Evolutionary conservation across 2,329 filamentous ascomycete genomes (phyloP).

Genomic region (Achaetomium macrosporum): DNA sequence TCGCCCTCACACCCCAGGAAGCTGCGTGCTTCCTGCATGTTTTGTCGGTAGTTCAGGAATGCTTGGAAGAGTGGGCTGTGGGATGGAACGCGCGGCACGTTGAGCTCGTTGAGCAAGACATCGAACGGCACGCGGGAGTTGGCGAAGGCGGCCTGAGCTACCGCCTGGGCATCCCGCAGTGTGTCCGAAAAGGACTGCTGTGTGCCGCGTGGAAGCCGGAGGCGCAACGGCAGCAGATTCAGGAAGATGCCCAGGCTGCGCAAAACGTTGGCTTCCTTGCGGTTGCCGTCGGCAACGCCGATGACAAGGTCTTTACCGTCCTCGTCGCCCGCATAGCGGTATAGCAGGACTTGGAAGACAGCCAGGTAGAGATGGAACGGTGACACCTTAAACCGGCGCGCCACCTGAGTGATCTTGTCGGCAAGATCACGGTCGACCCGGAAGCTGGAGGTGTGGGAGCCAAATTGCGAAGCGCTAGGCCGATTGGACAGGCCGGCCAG

Average conservation of each 20-base stretch:
- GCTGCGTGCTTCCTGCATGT: conserved; percentile 17
- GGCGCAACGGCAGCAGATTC: conserved; percentile 35
- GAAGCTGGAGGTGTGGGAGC: neutral
- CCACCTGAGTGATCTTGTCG: conserved; percentile 24
- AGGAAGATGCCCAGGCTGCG: conserved; percentile 34
- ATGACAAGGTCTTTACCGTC: conserved; percentile 32
- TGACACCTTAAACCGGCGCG: conserved; percentile 21
- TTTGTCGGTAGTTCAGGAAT: conserved; percentile 30
- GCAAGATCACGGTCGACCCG: neutral
- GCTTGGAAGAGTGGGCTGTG: conserved; percentile 45
- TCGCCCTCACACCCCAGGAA: conserved; percentile 21
- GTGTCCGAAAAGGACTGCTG: conserved; percentile 29
- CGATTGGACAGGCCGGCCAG: conserved; percentile 27
- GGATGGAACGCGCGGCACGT: conserved; percentile 33
- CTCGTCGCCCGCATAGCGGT: conserved; percentile 21
- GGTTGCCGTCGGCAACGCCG: conserved; percentile 35
- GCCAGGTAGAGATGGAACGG: conserved; percentile 31
- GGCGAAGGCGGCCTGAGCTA: conserved; percentile 32
- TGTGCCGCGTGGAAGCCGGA: conserved; percentile 12
- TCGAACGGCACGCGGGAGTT: conserved; percentile 45
- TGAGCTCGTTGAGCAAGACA: conserved; percentile 39
- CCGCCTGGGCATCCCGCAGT: conserved; percentile 23
- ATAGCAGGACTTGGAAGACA: conserved; percentile 28
- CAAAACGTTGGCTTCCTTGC: conserved; percentile 25
- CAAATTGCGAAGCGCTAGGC: neutral